Evolutionary conservation across 257 asterid species (phyloP).

Genomic region (Verbascum thapsus): DNA sequence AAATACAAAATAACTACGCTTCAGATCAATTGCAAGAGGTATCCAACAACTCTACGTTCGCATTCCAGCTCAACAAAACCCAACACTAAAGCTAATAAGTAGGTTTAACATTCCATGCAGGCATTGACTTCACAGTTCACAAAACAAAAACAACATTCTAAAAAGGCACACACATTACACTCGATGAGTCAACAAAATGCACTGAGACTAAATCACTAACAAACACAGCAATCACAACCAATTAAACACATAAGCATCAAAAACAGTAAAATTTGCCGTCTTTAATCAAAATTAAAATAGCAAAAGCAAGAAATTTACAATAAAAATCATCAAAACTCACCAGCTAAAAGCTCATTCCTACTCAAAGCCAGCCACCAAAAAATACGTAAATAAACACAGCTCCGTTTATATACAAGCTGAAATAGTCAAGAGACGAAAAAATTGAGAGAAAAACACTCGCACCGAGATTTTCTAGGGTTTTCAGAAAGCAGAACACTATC

Average conservation of each 20-base stretch:
- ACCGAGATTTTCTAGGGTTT: slow-evolving; percentile 66
- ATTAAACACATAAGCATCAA: slow-evolving; percentile 7
- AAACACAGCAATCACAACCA: slow-evolving; percentile 14
- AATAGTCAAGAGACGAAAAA: slow-evolving; percentile 32
- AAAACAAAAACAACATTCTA: not conserved
- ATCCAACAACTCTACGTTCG: not conserved
- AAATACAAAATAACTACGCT: slow-evolving; percentile 15
- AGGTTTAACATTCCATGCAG: slow-evolving; percentile 47
- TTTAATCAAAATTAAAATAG: slow-evolving; percentile 14
- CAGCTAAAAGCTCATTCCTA: slow-evolving; percentile 22
- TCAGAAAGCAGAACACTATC: slow-evolving; percentile 35
- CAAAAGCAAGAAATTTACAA: not conserved
- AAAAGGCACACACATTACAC: slow-evolving; percentile 7
- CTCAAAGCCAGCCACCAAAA: slow-evolving; percentile 24
- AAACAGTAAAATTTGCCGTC: not conserved
- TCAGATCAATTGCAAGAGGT: slow-evolving; percentile 15
- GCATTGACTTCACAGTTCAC: slow-evolving; percentile 27
- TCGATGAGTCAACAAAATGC: slow-evolving; percentile 6
- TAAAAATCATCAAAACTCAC: slow-evolving; percentile 30
- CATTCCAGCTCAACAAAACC: slow-evolving; percentile 22
- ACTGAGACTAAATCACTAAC: slow-evolving; percentile 3
- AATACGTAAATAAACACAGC: slow-evolving; percentile 19
- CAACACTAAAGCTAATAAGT: slow-evolving; percentile 12
- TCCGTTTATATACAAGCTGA: slow-evolving; percentile 9
- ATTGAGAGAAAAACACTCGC: slow-evolving; percentile 31